These are phyloP conservation scores for Arabidopsis thaliana DNA, from an alignment of 345 rosid genomes.

Conservation along the genomic window DNA sequence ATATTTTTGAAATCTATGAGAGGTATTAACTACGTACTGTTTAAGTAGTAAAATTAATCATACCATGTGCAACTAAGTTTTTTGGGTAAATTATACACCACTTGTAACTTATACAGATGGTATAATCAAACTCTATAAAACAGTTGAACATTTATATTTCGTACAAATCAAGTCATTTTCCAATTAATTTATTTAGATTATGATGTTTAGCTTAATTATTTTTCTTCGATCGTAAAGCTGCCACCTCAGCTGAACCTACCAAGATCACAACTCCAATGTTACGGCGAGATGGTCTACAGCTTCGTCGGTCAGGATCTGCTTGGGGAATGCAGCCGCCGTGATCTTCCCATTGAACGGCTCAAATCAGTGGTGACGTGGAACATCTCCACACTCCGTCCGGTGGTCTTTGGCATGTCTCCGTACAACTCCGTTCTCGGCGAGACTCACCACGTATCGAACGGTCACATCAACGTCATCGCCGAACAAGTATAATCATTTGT, in stretches of 20 bases:
- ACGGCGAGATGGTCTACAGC: conserved; percentile 71
- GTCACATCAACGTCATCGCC: conserved; percentile 64
- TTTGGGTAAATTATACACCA: background rate
- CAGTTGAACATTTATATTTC: background rate
- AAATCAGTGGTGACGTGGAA: conserved; percentile 66
- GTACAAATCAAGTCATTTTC: background rate
- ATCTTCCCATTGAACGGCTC: conserved; percentile 63
- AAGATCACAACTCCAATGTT: conserved; percentile 80
- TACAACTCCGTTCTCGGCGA: conserved; percentile 92
- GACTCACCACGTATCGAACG: conserved; percentile 85
- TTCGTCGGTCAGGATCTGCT: conserved; percentile 55
- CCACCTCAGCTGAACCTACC: conserved; percentile 80
- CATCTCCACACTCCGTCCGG: conserved; percentile 66
- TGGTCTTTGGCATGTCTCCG: conserved; percentile 69
- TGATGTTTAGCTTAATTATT: background rate
- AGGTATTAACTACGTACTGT: background rate
- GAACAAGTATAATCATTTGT: conserved; percentile 68
- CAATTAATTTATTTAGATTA: background rate
- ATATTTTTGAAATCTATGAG: background rate
- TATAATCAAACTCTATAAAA: background rate
- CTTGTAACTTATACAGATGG: background rate
- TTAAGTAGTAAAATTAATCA: too few species aligned
- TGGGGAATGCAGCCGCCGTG: conserved; percentile 50
- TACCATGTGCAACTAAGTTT: background rate
- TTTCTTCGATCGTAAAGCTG: conserved; percentile 47